phyloP scores from a whole-genome alignment of 495 filamentous ascomycete species.

The Penicillium dipodomyicola region DNA sequence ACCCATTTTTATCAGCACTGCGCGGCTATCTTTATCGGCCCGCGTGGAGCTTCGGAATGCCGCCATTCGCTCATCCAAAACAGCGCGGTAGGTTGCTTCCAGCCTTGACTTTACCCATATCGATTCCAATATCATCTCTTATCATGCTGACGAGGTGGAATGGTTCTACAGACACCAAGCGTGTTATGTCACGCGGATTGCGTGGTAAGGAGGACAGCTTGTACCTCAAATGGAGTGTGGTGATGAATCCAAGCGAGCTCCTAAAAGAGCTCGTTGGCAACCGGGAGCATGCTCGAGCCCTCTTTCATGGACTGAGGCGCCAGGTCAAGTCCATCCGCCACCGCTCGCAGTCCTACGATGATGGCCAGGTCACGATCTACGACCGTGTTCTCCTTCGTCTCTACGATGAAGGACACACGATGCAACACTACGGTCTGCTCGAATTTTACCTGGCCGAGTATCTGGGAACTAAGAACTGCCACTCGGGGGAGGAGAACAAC shows the following conservation, averaged over 20 bases:
- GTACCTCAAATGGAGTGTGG: conserved; percentile 23
- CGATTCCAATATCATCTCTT: background rate
- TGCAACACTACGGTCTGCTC: conserved; percentile 29
- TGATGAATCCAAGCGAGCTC: conserved; percentile 19
- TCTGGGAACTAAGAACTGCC: conserved; percentile 27
- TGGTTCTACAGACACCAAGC: background rate
- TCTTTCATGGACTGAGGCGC: conserved; percentile 31
- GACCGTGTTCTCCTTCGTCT: conserved; percentile 41
- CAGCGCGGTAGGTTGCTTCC: conserved; percentile 1
- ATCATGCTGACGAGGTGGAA: background rate
- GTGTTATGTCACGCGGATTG: background rate
- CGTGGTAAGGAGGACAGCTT: conserved; percentile 18
- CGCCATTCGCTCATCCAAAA: background rate
- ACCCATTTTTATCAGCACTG: background rate
- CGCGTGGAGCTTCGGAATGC: background rate
- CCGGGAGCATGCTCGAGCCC: conserved; percentile 13
- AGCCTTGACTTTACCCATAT: background rate
- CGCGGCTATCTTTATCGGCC: background rate
- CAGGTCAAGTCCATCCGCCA: conserved; percentile 31
- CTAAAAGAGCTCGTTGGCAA: conserved; percentile 27
- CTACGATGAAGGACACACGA: conserved; percentile 27
- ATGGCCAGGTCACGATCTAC: conserved; percentile 42
- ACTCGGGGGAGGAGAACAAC: background rate
- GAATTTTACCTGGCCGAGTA: conserved; percentile 43
- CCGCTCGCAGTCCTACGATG: conserved; percentile 37